These are phyloP conservation scores for Cladophialophora carrionii DNA, from an alignment of 2,329 filamentous ascomycete genomes.

Conservation along the genomic window DNA sequence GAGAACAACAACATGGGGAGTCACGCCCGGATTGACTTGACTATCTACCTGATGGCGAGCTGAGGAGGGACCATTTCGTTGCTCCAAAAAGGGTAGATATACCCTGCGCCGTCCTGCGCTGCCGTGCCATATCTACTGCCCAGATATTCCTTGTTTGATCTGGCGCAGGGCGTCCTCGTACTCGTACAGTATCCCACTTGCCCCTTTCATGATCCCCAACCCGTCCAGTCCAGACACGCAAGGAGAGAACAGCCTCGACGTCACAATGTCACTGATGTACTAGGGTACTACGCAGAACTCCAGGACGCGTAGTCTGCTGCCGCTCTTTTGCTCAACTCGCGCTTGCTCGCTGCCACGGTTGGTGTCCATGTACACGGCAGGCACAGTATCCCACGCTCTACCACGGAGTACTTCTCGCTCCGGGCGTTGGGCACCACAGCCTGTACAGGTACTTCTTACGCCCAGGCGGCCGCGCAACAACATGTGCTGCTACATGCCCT, in stretches of 20 bases:
- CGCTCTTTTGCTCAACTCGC: conserved; percentile 39
- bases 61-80: conserved; percentile 40
- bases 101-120: no score
- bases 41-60: conserved; percentile 40
- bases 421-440: conserved; percentile 34
- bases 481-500: conserved; percentile 42
- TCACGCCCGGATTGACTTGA: conserved; percentile 42
- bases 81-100: conserved; percentile 28
- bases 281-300: no score
- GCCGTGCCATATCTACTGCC: no score
- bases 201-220: not conserved
- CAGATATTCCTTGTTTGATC: no score
- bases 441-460: conserved; percentile 41
- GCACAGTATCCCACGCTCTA: conserved; percentile 39
- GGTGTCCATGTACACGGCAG: conserved; percentile 45
- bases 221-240: conserved; percentile 38
- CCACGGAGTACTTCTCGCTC: conserved; percentile 40
- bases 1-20: conserved; percentile 34
- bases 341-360: conserved; percentile 33
- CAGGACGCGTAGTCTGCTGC: conserved; percentile 40
- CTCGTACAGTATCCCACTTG: not conserved
- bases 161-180: not conserved
- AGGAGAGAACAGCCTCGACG: conserved; percentile 42
- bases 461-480: conserved; percentile 40
- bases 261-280: conserved; percentile 41